Evolutionary conservation across 140 eudicot species (phyloP).

Genomic region (Senecio squalidus): DNA sequence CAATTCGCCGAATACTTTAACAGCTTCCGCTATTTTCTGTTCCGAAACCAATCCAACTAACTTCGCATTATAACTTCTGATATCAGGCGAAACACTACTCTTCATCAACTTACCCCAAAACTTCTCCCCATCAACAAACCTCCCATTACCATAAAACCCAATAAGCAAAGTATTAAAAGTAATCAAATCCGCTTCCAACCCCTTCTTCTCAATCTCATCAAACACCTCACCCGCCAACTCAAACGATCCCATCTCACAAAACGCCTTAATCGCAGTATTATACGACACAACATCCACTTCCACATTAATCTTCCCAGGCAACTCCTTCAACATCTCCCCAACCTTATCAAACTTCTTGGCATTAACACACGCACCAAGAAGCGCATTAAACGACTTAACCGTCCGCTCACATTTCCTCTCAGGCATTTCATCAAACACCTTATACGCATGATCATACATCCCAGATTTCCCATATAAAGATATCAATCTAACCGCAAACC

Average conservation of each 20-base stretch:
- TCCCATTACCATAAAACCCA: constrained; percentile 29
- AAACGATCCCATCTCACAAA: constrained; percentile 39
- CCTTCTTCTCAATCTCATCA: constrained; percentile 51
- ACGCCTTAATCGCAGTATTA: constrained; percentile 42
- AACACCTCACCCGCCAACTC: constrained; percentile 34
- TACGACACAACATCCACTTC: constrained; percentile 43
- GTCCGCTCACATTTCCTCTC: constrained; percentile 33
- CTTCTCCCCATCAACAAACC: constrained; percentile 52
- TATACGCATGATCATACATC: constrained; percentile 60
- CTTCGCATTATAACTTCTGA: constrained; percentile 39
- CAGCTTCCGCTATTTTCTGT: constrained; percentile 36
- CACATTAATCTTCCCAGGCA: constrained; percentile 30
- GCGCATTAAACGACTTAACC: constrained; percentile 52
- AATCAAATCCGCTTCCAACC: constrained; percentile 42
- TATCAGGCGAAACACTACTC: constrained; percentile 30
- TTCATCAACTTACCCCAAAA: constrained; percentile 37
- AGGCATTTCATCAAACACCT: constrained; percentile 80
- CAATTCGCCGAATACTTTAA: constrained; percentile 27
- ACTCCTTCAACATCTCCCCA: constrained; percentile 27
- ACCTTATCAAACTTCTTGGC: constrained; percentile 35
- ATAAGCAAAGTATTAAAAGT: constrained; percentile 49
- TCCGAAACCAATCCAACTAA: constrained; percentile 36
- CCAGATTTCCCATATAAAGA: constrained; percentile 48
- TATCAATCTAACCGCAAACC: constrained; percentile 39
- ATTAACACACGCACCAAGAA: constrained; percentile 44